These are phyloP conservation scores for Cephalotrichum gorgonifer DNA, from an alignment of 2,329 filamentous ascomycete species.

Conservation along the genomic window DNA sequence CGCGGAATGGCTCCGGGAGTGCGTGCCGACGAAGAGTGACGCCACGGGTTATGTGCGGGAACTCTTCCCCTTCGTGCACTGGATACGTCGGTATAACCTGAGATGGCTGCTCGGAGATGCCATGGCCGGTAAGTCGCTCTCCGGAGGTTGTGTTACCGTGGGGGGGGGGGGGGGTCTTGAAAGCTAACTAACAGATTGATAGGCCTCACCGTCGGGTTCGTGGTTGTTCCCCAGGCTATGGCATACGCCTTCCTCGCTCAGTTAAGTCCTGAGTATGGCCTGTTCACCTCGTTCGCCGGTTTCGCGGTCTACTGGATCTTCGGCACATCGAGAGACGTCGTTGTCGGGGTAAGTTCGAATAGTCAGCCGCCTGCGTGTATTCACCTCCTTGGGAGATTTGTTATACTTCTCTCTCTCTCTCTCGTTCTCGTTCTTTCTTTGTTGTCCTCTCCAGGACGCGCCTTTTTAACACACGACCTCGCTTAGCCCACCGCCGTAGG, in stretches of 20 bases:
- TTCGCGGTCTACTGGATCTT: slow-evolving; percentile 76
- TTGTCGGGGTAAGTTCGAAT: slow-evolving; percentile 47
- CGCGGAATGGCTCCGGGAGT: slow-evolving; percentile 47
- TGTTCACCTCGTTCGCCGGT: slow-evolving; percentile 77
- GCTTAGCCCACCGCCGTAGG: slow-evolving; percentile 29
- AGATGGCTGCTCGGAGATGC: slow-evolving; percentile 66
- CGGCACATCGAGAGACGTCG: slow-evolving; percentile 77
- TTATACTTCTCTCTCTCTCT: no score
- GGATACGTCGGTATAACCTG: slow-evolving; percentile 61
- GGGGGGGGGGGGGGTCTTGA: not conserved
- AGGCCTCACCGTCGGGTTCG: slow-evolving; percentile 45
- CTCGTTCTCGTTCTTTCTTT: no score
- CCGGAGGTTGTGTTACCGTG: not conserved
- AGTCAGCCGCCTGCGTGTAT: rapidly evolving
- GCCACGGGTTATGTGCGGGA: slow-evolving; percentile 36
- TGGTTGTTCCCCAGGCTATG: slow-evolving; percentile 73
- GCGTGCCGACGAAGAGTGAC: slow-evolving; percentile 37
- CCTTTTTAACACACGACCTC: not conserved
- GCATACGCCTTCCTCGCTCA: slow-evolving; percentile 66
- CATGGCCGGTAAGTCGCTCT: slow-evolving; percentile 46
- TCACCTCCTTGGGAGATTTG: no score
- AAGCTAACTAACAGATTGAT: slow-evolving; percentile 6
- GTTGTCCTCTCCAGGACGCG: not conserved
- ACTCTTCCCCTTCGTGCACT: slow-evolving; percentile 56
- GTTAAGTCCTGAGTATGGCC: slow-evolving; percentile 57